phyloP scores from a whole-genome alignment of 2,329 filamentous ascomycete genomes.

The Fusarium coicis region DNA sequence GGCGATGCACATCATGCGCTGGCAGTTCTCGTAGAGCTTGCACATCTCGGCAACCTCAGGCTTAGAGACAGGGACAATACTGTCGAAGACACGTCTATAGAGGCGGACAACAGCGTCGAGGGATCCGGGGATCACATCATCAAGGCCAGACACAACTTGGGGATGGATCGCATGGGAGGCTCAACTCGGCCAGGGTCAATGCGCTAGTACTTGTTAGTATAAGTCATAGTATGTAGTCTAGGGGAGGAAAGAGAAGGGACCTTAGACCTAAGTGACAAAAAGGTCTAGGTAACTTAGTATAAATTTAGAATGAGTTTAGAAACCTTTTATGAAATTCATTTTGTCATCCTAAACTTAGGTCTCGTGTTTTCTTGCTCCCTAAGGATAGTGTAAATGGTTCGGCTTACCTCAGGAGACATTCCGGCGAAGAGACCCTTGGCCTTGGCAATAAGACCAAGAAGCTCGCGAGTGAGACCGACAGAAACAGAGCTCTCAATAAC shows the following conservation, averaged over 20 bases:
- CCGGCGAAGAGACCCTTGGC: slow-evolving; percentile 56
- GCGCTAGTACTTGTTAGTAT: slow-evolving; percentile 46
- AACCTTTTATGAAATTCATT: too few relatives aligned
- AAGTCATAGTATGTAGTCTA: too few relatives aligned
- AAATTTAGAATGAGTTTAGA: too few relatives aligned
- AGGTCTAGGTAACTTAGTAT: too few relatives aligned
- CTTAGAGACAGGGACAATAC: slow-evolving; percentile 57
- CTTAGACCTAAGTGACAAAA: too few relatives aligned
- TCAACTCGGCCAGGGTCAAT: slow-evolving; percentile 61
- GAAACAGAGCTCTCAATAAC: slow-evolving; percentile 65
- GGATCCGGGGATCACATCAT: slow-evolving; percentile 57
- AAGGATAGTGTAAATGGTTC: rapidly evolving
- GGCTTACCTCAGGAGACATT: slow-evolving; percentile 57
- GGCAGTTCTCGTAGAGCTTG: slow-evolving; percentile 67
- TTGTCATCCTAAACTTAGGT: too few relatives aligned
- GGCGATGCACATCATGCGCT: slow-evolving; percentile 63
- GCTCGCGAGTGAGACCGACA: slow-evolving; percentile 63
- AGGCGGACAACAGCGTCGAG: slow-evolving; percentile 54
- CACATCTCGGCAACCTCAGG: slow-evolving; percentile 67
- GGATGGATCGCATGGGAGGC: slow-evolving; percentile 56
- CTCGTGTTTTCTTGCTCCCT: too few relatives aligned
- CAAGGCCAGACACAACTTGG: slow-evolving; percentile 65
- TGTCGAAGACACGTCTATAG: slow-evolving; percentile 58
- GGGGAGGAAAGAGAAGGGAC: too few relatives aligned
- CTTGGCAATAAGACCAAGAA: slow-evolving; percentile 58